Evolutionary conservation across 768 basidiomycete genomes (phyloP), one percentile per base, ranked within the genome.

Genomic region (Podaxis pistillaris): DNA sequence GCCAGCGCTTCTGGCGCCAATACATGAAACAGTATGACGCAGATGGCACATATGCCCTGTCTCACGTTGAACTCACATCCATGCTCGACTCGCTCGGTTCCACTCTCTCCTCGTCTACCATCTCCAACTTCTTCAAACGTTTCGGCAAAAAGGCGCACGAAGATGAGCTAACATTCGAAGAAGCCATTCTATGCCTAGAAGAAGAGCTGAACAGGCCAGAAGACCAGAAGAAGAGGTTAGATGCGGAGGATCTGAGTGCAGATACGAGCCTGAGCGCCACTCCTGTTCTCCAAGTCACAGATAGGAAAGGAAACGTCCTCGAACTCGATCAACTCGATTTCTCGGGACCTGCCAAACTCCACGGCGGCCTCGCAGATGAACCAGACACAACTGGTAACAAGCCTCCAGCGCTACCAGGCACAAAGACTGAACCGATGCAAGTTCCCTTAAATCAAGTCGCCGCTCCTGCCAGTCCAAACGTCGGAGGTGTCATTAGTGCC

Each of bases 21-120:
- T 95, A 93, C 72, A 83, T 96, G 44, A 84, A 84, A 56, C 91
- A 96, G 67, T 98, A 98, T 74, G 96, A 97, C 67, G 83, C 88
- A 0, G 94, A 96, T 73, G 92, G 95, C 64, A 90, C 87, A 0
- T 77, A 78, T 22, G 72, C 82, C 1, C 75, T 96, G 44, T 94
- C 93, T 0, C 88, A 89, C 64, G 77, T 96, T 60, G 97, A 98
- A 73, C 81, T 97, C 36, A 92, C 90, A 0, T 92, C 92, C 11
- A 95, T 98, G 92, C 88, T 99, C 47, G 96, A 98, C 76, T 96
- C 96, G 1, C 87, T 99, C 40, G 95, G 95, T 4, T 97, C 95
- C 3, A 98, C 96, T 0, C 84, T 98, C 54, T 91, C 59, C 51
- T 60, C 59, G 0, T 78, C 86, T 49, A 98, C 96, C 1, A 78